A percentile compares a stretch with the other conserved stretches of the same genome.
These are phyloP conservation scores for Brassica hybrid DNA, from an alignment of 441 rosid species.

Conservation along the genomic window DNA sequence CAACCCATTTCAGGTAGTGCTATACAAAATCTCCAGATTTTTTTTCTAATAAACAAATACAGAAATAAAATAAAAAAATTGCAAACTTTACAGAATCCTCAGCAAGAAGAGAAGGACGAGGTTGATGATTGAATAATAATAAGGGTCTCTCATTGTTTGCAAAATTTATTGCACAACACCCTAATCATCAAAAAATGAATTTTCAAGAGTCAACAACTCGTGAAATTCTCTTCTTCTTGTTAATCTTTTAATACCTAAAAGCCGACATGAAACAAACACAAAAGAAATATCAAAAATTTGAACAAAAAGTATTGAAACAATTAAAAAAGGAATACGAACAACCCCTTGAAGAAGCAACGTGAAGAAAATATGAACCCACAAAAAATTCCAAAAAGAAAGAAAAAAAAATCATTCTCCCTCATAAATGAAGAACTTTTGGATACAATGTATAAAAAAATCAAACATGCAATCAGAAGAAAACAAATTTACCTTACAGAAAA, in stretches of 20 bases:
- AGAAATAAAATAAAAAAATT: conserved; percentile 19
- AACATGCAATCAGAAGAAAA: neutral
- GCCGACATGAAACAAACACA: conserved; percentile 26
- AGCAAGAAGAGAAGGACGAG: conserved; percentile 27
- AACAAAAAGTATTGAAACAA: neutral
- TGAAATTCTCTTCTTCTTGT: conserved; percentile 44
- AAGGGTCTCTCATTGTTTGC: conserved; percentile 69
- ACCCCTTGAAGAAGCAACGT: conserved; percentile 64
- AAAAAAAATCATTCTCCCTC: conserved; percentile 7
- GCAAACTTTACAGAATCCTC: conserved; percentile 41
- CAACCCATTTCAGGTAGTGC: conserved; percentile 59
- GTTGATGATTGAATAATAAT: conserved; percentile 48
- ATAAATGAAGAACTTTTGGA: conserved; percentile 3
- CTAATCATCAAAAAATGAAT: conserved; percentile 40
- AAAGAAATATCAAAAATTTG: conserved; percentile 11
- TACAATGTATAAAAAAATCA: conserved; percentile 2
- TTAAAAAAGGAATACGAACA: conserved; percentile 48
- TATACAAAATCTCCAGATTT: conserved; percentile 73
- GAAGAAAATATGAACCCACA: conserved; percentile 29
- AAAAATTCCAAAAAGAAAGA: conserved; percentile 10
- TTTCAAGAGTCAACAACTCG: conserved; percentile 42
- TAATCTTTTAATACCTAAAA: conserved; percentile 35
- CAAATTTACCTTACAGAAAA: conserved; percentile 24
- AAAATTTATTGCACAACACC: conserved; percentile 44
- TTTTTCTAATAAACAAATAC: conserved; percentile 37